phyloP scores from a whole-genome alignment of 768 basidiomycete species.

The Russula emetica region DNA sequence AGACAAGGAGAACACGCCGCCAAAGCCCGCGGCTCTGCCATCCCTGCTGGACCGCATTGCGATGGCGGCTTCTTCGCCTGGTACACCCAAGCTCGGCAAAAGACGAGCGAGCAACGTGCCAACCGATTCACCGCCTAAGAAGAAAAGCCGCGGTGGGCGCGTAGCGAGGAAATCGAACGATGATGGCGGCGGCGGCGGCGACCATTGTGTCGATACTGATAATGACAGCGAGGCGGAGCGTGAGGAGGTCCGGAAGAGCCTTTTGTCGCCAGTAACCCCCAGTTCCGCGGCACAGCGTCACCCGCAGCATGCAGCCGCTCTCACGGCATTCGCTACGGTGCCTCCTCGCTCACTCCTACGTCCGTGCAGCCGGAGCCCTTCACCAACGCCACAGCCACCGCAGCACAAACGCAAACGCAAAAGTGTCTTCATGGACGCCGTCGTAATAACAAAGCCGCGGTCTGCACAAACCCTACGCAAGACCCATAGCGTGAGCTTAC shows the following conservation, averaged over 20 bases:
- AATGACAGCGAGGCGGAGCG: slow-evolving; percentile 22
- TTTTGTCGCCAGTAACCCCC: slow-evolving; percentile 9
- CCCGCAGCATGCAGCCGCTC: not conserved
- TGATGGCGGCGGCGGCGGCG: not conserved
- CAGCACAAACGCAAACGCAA: slow-evolving; percentile 42
- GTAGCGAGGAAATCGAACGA: not conserved
- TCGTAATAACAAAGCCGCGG: slow-evolving; percentile 44
- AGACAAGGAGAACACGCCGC: slow-evolving; percentile 62
- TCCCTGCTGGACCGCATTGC: slow-evolving; percentile 48
- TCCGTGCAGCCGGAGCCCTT: slow-evolving; percentile 1
- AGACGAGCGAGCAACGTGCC: slow-evolving; percentile 41
- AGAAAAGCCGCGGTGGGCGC: slow-evolving; percentile 6
- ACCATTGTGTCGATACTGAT: not conserved
- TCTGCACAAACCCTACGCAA: slow-evolving; percentile 31
- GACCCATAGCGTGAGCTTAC: slow-evolving; percentile 22
- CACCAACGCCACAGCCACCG: slow-evolving; percentile 16
- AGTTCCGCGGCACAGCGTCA: not conserved
- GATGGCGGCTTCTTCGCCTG: slow-evolving; percentile 38
- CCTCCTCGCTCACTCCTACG: not conserved
- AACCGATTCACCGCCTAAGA: slow-evolving; percentile 18
- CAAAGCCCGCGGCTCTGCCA: slow-evolving; percentile 33
- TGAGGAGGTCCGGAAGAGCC: slow-evolving; percentile 15
- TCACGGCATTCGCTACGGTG: not conserved
- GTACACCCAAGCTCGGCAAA: slow-evolving; percentile 41
- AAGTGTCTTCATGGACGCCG: slow-evolving; percentile 48